Base-by-base conservation (phyloP, 805 yeast species). In the Helenozyma baotianmanensis region DNA sequence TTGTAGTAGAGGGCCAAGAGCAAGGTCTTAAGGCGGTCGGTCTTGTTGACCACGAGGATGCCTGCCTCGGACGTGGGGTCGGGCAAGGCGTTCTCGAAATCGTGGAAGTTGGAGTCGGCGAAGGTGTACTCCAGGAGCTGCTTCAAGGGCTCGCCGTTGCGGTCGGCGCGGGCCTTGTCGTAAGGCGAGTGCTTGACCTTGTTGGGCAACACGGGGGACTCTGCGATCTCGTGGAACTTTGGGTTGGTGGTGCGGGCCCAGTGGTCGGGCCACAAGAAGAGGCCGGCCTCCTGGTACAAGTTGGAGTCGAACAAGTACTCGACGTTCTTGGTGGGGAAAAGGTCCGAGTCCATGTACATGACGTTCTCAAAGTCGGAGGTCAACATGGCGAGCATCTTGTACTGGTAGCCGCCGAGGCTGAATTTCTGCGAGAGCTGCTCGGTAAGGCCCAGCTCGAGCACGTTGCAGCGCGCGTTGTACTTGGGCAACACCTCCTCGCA, bases 51-150 rank as follows among this genome's bases (percentile, higher is more conserved):
- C 47, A 82, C 34, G 25, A 82, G 51, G 59, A 80, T 82, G 8
- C 90, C 92, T 0, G 86, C 73, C 57, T 82, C 90, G 1, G 80
- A 63, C 4, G 84, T 62, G 4, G 83, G 75, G 47, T 82, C 80
- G 1, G 86, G 84, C 29, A 82, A 49, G 0, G 88, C 55, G 22
- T 82, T 81, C 37, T 72, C 72, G 33, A 78, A 64, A 42, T 77
- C 80, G 54, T 82, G 90, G 53, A 59, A 72, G 24, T 71, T 64
- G 35, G 71, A 64, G 15, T 61, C 48, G 5, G 43, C 44, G 4
- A 48, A 45, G 2, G 51, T 43, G 49, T 51, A 36, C 23, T 48
- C 50, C 2, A 23, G 25, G 15, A 57, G 43, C 2, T 61, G 55
- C 25, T 43, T 41, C 14, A 47, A 28, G 30, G 43, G 36, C 23